A percentile compares a stretch with the other conserved stretches of the same genome.
phyloP scores from a whole-genome alignment of 257 asterid genomes.

The Solanum paucissectum region DNA sequence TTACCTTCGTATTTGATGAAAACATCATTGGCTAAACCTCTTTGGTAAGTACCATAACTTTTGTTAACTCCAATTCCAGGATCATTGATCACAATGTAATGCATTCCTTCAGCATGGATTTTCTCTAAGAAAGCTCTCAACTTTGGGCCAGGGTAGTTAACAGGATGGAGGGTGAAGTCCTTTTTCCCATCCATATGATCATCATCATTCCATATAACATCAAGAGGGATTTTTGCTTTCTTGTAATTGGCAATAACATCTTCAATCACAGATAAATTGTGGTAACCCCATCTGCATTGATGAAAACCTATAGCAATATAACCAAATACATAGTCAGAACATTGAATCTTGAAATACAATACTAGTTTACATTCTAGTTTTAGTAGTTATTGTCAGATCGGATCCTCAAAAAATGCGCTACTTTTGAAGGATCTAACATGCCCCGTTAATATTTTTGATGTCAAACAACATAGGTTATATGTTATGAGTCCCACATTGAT shows the following conservation, averaged over 20 bases:
- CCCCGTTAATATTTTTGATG: not conserved
- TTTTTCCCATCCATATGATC: slow-evolving; percentile 97
- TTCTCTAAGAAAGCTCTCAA: slow-evolving; percentile 61
- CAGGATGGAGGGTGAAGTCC: slow-evolving; percentile 84
- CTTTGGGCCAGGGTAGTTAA: slow-evolving; percentile 67
- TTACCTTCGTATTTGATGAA: slow-evolving; percentile 70
- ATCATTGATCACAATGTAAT: slow-evolving; percentile 75
- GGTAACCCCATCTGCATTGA: slow-evolving; percentile 99
- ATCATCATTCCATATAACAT: slow-evolving; percentile 94
- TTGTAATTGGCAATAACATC: slow-evolving; percentile 77
- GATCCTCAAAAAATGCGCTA: too few relatives aligned
- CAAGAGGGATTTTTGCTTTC: slow-evolving; percentile 80
- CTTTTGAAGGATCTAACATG: not conserved
- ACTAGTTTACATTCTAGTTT: not conserved
- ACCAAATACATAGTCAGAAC: not conserved
- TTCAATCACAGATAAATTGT: slow-evolving; percentile 73
- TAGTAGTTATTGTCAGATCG: not conserved
- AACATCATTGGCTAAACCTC: slow-evolving; percentile 69
- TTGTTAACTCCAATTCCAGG: slow-evolving; percentile 83
- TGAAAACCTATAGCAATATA: slow-evolving; percentile 64
- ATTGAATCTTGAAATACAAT: not conserved
- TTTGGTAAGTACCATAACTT: slow-evolving; percentile 55
- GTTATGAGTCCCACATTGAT: not conserved
- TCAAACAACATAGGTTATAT: too few relatives aligned
- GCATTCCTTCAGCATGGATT: slow-evolving; percentile 80